Evolutionary conservation across 208 protist species (phyloP).

Genomic region (Leishmania major): DNA sequence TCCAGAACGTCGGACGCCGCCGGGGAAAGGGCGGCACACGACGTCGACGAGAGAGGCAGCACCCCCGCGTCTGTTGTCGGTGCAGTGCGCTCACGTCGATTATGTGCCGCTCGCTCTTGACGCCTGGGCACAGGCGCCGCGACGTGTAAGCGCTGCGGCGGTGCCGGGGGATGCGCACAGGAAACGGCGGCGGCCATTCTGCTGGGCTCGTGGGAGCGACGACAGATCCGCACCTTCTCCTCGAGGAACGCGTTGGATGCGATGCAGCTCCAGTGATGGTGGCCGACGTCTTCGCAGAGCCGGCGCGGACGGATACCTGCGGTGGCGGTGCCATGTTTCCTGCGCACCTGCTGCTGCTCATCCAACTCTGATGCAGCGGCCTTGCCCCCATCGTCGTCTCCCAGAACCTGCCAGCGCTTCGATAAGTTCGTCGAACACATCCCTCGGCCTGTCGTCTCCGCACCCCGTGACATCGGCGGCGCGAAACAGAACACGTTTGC

Average conservation of each 20-base stretch:
- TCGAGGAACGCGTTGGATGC: not conserved
- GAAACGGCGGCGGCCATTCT: not conserved
- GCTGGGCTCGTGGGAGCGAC: not conserved
- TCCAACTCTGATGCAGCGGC: not conserved
- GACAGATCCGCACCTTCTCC: not conserved
- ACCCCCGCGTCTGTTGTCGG: not conserved
- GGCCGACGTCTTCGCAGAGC: conserved; percentile 1
- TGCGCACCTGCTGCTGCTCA: not conserved
- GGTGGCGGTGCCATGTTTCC: not conserved
- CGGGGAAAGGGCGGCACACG: not conserved
- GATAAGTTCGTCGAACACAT: not conserved
- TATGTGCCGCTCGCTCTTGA: not conserved
- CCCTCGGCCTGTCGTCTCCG: not conserved
- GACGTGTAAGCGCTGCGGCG: not conserved
- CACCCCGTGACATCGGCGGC: not conserved
- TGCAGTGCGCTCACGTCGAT: not conserved
- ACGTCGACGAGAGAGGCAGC: not conserved
- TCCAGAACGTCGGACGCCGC: not conserved
- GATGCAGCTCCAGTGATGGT: conserved; percentile 9
- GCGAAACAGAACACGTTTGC: not conserved
- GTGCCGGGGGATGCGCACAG: not conserved
- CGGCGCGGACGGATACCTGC: not conserved
- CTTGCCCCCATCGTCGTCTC: not conserved
- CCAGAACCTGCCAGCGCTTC: not conserved
- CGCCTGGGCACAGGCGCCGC: not conserved